Evolutionary conservation across 2,329 filamentous ascomycete genomes (phyloP).

Genomic region (Monosporascus sp.): DNA sequence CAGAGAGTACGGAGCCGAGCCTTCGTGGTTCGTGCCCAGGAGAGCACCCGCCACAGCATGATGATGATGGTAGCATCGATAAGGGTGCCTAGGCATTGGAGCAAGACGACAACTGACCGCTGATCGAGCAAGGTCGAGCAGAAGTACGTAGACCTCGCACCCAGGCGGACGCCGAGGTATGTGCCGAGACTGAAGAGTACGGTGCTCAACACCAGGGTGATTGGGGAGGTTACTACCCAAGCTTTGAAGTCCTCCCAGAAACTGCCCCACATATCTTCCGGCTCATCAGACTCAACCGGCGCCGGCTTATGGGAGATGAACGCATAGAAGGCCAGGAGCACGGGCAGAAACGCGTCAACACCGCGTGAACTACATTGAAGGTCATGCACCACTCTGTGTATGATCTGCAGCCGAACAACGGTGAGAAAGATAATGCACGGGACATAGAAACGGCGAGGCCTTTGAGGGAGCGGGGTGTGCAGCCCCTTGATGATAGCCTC

Average conservation of each 20-base stretch:
- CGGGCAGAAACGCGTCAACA: conserved; percentile 44
- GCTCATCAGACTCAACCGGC: conserved; percentile 37
- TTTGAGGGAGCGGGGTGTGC: conserved; percentile 34
- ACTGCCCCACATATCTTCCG: conserved; percentile 39
- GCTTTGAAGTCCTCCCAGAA: conserved; percentile 41
- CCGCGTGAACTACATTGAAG: conserved; percentile 47
- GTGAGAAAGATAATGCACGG: conserved; percentile 39
- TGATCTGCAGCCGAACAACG: conserved; percentile 42
- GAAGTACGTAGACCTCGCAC: conserved; percentile 43
- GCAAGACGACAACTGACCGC: conserved; percentile 27
- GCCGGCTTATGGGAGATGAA: conserved; percentile 32
- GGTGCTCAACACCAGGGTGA: conserved; percentile 31
- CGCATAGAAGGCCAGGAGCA: conserved; percentile 40
- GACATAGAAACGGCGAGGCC: conserved; percentile 42
- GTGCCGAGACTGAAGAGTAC: conserved; percentile 38
- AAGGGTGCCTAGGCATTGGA: conserved; percentile 40
- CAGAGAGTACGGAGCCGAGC: conserved; percentile 41
- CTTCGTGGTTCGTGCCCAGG: conserved; percentile 45
- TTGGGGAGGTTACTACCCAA: conserved; percentile 40
- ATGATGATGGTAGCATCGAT: conserved; percentile 43
- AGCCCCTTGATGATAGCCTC: conserved; percentile 30
- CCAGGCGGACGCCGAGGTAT: conserved; percentile 34
- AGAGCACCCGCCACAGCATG: conserved; percentile 46
- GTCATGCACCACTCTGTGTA: conserved; percentile 39
- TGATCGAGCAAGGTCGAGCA: conserved; percentile 42